A percentile compares a stretch with the other conserved stretches of the same genome.
Conservation (phyloP, 345 rosid genomes). For the Cardiospermum halicacabum region DNA sequence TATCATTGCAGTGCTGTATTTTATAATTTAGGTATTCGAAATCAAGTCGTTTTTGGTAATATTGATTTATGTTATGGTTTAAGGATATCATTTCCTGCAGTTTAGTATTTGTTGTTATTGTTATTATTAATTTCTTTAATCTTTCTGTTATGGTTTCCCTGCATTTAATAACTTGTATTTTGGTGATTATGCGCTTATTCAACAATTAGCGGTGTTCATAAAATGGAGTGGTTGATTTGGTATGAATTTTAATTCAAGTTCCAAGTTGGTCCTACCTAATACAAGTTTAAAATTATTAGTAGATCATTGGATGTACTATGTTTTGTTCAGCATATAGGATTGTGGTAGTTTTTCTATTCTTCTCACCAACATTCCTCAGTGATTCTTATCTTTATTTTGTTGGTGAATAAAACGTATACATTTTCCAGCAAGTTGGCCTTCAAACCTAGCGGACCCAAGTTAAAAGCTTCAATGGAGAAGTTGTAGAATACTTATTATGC, state of each 20-base stretch:
- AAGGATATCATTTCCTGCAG: not conserved
- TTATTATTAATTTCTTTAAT: too few relatives aligned
- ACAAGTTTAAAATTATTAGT: not conserved
- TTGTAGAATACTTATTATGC: not conserved
- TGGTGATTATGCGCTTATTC: too few relatives aligned
- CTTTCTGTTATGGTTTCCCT: not conserved
- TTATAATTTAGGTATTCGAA: not conserved
- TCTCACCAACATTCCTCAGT: not conserved
- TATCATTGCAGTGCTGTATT: not conserved
- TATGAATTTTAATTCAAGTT: not conserved
- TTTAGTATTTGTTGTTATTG: not conserved
- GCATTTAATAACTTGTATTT: not conserved
- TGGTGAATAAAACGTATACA: not conserved
- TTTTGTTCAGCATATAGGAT: not conserved
- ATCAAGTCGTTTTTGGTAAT: not conserved
- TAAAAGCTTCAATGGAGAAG: not conserved
- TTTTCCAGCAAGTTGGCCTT: not conserved
- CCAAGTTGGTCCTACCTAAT: not conserved
- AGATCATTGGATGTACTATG: not conserved
- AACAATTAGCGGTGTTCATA: not conserved
- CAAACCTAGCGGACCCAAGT: constrained; percentile 3
- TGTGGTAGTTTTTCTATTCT: not conserved
- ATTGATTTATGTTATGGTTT: not conserved
- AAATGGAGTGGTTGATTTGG: not conserved
- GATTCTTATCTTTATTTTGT: not conserved